These are phyloP conservation scores for Mucor mucedo DNA, from an alignment of 371 early-diverging fungal species.

Conservation along the genomic window DNA sequence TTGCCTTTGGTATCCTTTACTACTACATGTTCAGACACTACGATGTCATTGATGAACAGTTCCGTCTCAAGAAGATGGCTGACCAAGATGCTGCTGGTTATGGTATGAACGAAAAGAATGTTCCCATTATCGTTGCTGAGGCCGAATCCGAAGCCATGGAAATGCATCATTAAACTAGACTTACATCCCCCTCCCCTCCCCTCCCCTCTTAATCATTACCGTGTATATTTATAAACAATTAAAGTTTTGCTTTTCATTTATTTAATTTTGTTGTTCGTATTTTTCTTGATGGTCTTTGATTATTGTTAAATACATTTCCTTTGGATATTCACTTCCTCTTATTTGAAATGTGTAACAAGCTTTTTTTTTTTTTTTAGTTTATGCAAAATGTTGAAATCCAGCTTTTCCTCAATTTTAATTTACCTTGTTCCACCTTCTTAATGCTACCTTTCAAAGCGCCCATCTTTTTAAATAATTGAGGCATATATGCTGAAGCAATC, in stretches of 20 bases:
- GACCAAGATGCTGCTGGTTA: conserved; percentile 20
- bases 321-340: conserved; percentile 52
- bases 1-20: conserved; percentile 37
- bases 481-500: conserved; percentile 32
- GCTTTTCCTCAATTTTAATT: not conserved
- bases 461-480: conserved; percentile 38
- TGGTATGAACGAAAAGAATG: conserved; percentile 1
- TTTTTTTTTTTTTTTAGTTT: not conserved
- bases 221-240: conserved; percentile 1
- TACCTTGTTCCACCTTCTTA: conserved; percentile 48
- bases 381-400: not conserved
- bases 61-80: conserved; percentile 19
- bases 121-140: conserved; percentile 4
- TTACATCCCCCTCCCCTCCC: not conserved
- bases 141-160: conserved; percentile 18
- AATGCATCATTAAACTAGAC: conserved; percentile 1
- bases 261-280: conserved; percentile 30
- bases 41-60: conserved; percentile 37
- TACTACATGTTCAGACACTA: conserved; percentile 40
- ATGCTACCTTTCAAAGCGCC: conserved; percentile 38
- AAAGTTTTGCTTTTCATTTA: not conserved
- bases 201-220: not conserved
- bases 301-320: conserved; percentile 43
- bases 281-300: conserved; percentile 42
- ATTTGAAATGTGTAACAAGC: conserved; percentile 49